These are phyloP conservation scores for Carex parvula DNA, from an alignment of 176 grass and related monocot species.

Conservation along the genomic window DNA sequence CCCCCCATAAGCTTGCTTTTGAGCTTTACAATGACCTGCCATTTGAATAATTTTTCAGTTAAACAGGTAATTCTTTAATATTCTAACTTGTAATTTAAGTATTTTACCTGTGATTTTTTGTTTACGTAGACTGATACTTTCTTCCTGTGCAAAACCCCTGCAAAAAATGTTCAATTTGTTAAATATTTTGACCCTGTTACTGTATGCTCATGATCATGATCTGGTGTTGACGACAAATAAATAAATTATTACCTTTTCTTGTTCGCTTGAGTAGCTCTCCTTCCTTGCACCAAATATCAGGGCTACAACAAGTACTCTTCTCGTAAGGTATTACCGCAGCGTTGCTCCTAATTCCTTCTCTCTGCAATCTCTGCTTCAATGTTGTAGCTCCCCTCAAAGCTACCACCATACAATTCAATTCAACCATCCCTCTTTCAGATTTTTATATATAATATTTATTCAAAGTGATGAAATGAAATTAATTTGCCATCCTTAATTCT, in stretches of 20 bases:
- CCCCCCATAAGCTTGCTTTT: constrained; percentile 67
- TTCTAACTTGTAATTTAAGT: not conserved
- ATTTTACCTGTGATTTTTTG: constrained; percentile 59
- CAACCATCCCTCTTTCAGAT: not conserved
- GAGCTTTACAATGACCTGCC: constrained; percentile 55
- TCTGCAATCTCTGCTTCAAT: constrained; percentile 42
- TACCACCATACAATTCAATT: not conserved
- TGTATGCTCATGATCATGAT: not conserved
- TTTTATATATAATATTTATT: not conserved
- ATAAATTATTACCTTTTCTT: constrained; percentile 38
- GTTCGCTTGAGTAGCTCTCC: constrained; percentile 62
- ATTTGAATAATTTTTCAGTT: not conserved
- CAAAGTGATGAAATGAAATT: not conserved
- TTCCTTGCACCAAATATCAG: constrained; percentile 73
- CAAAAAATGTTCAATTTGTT: constrained; percentile 9
- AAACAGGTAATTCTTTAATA: not conserved
- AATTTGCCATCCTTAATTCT: too few relatives aligned
- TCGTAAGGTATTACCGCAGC: constrained; percentile 51
- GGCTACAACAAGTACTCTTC: constrained; percentile 37
- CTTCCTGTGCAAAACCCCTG: constrained; percentile 47
- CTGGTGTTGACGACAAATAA: not conserved
- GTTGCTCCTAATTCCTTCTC: constrained; percentile 41
- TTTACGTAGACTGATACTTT: constrained; percentile 54
- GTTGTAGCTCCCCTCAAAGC: constrained; percentile 54
- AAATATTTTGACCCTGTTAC: not conserved